Evolutionary conservation across 495 filamentous ascomycete species (phyloP).

Genomic region (Penicillium dipodomyicola): DNA sequence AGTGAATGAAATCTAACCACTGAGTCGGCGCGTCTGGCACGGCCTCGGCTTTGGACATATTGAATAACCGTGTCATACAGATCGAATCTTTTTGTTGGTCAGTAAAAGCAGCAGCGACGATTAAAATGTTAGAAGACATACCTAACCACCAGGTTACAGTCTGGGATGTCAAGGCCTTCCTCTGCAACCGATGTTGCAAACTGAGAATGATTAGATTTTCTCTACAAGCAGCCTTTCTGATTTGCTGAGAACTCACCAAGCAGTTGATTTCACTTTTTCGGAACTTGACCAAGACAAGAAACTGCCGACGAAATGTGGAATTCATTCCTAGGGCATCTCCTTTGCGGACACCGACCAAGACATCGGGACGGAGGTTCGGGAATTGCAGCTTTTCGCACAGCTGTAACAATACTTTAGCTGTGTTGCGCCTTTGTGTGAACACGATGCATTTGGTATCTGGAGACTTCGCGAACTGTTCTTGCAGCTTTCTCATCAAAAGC

Average conservation of each 20-base stretch:
- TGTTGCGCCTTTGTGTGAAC: slow-evolving; percentile 77
- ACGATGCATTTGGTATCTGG: slow-evolving; percentile 75
- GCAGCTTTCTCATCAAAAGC: slow-evolving; percentile 56
- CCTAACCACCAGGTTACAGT: slow-evolving; percentile 86
- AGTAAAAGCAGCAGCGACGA: background rate
- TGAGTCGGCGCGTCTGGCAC: slow-evolving; percentile 74
- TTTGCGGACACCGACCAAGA: slow-evolving; percentile 60
- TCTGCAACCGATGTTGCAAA: slow-evolving; percentile 91
- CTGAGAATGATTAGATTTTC: slow-evolving; percentile 23
- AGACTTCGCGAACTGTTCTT: slow-evolving; percentile 53
- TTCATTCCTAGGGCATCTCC: slow-evolving; percentile 52
- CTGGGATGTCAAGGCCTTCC: slow-evolving; percentile 93
- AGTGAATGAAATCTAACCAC: slow-evolving; percentile 31
- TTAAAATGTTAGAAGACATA: slow-evolving; percentile 11
- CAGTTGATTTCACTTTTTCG: slow-evolving; percentile 81
- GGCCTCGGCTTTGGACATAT: slow-evolving; percentile 92
- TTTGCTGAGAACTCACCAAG: slow-evolving; percentile 43
- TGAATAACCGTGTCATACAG: slow-evolving; percentile 90
- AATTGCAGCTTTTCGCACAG: slow-evolving; percentile 60
- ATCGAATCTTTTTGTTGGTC: slow-evolving; percentile 61
- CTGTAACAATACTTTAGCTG: slow-evolving; percentile 67
- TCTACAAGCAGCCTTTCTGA: background rate
- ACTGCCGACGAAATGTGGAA: slow-evolving; percentile 69
- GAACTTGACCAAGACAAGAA: slow-evolving; percentile 73
- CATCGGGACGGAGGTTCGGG: slow-evolving; percentile 59